phyloP scores from a whole-genome alignment of 208 protist genomes.

The Herpetomonas samuelpessoai region DNA sequence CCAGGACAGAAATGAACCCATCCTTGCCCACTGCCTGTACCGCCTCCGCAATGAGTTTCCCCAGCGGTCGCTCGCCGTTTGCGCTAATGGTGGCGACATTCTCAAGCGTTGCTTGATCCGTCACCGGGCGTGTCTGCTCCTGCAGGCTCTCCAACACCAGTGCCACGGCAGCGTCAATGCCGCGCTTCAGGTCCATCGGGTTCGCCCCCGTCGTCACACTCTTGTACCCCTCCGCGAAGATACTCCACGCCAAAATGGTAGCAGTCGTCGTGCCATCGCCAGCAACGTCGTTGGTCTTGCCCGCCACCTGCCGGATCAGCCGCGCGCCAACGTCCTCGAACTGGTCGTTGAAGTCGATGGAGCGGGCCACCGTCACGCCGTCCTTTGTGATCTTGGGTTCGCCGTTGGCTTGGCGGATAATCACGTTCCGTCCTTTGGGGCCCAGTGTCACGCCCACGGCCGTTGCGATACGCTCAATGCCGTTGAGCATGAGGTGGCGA shows the following conservation, averaged over 20 bases:
- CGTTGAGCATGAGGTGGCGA: conserved; percentile 92
- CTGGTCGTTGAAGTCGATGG: conserved; percentile 98
- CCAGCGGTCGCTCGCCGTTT: conserved; percentile 98
- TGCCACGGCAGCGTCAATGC: conserved; percentile 97
- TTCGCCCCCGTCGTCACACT: conserved; percentile 98
- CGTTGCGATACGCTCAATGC: conserved; percentile 97
- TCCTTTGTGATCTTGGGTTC: conserved; percentile 99
- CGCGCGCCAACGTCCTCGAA: conserved; percentile 98
- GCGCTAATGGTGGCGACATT: conserved; percentile 99
- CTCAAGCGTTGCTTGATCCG: conserved; percentile 87
- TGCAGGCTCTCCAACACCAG: conserved; percentile 89
- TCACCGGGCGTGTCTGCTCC: conserved; percentile 93
- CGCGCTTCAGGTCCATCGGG: conserved; percentile 99
- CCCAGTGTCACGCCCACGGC: conserved; percentile 98
- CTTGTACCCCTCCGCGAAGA: conserved; percentile 99
- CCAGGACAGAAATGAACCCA: conserved; percentile 98
- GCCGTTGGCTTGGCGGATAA: conserved; percentile 97
- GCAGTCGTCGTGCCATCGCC: conserved; percentile 99
- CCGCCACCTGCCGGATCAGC: conserved; percentile 95
- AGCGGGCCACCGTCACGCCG: conserved; percentile 99
- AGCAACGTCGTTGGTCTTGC: conserved; percentile 97
- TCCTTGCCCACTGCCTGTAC: conserved; percentile 98
- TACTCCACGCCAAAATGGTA: conserved; percentile 98
- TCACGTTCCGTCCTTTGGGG: conserved; percentile 98
- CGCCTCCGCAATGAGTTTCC: conserved; percentile 96